phyloP scores from a whole-genome alignment of 2,329 filamentous ascomycete genomes.

The Dactylellina cionopaga region DNA sequence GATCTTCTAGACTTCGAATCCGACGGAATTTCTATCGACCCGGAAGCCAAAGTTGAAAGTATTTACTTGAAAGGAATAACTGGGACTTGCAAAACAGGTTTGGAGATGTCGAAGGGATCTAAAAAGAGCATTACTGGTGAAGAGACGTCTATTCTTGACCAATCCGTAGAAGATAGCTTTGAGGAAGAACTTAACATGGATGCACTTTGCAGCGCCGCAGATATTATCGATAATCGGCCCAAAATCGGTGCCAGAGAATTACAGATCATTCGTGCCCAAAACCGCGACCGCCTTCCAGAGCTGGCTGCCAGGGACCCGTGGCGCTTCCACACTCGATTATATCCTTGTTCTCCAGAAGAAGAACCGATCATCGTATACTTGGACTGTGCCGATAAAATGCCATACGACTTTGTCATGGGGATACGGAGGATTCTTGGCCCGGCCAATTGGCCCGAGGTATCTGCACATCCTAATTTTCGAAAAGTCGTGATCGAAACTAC shows the following conservation, averaged over 20 bases:
- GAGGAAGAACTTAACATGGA: not conserved
- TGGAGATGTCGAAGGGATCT: not conserved
- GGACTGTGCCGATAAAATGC: constrained; percentile 30
- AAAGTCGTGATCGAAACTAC: not conserved
- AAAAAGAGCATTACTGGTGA: not conserved
- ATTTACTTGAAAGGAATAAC: not conserved
- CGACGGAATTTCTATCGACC: not conserved
- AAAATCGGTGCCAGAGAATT: constrained; percentile 1
- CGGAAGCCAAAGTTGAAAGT: not conserved
- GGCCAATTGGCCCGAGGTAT: not conserved
- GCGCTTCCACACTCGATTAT: constrained; percentile 6
- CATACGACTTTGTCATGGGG: constrained; percentile 14
- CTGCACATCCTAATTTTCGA: constrained; percentile 1
- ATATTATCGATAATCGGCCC: not conserved
- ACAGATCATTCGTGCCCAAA: constrained; percentile 8
- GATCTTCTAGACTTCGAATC: not conserved
- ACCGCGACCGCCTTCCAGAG: constrained; percentile 22
- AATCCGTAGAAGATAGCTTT: no score
- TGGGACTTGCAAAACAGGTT: not conserved
- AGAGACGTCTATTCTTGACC: not conserved
- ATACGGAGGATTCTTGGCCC: constrained; percentile 1
- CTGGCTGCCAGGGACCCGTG: constrained; percentile 8
- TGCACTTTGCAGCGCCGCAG: not conserved
- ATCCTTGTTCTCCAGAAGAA: not conserved
- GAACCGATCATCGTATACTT: constrained; percentile 5